phyloP scores from a whole-genome alignment of 352 stramenopile species.

The Globisporangium splendens region DNA sequence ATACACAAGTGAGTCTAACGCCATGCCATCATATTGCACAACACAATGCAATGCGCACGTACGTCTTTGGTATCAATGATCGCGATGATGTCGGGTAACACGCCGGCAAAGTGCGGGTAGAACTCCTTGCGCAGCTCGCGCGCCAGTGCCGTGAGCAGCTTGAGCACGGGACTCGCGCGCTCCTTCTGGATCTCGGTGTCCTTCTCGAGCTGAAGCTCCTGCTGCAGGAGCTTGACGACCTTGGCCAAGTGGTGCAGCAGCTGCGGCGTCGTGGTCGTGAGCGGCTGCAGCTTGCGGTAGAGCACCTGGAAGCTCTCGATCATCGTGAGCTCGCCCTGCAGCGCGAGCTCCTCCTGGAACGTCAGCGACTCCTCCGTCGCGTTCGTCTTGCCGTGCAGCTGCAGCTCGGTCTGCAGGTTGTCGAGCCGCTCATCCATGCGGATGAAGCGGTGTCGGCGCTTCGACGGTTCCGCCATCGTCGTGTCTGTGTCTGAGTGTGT shows the following conservation, averaged over 20 bases:
- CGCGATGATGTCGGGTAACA: constrained; percentile 64
- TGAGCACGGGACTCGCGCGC: constrained; percentile 69
- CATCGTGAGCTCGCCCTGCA: constrained; percentile 81
- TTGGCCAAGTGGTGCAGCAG: constrained; percentile 78
- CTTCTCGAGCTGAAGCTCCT: constrained; percentile 48
- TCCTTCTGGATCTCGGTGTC: constrained; percentile 67
- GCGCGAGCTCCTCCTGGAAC: constrained; percentile 77
- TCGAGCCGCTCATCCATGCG: constrained; percentile 76
- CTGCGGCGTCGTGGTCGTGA: constrained; percentile 81
- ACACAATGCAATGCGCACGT: constrained; percentile 15
- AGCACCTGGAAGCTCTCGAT: constrained; percentile 79
- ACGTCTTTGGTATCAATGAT: constrained; percentile 85
- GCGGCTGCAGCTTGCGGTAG: constrained; percentile 61
- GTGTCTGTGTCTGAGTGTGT: constrained; percentile 1
- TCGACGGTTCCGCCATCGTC: constrained; percentile 23
- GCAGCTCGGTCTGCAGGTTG: constrained; percentile 74
- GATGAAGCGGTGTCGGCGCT: constrained; percentile 83
- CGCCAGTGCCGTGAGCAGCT: constrained; percentile 76
- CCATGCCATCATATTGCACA: background rate
- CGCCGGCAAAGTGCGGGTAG: constrained; percentile 71
- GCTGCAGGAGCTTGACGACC: constrained; percentile 56
- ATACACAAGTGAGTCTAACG: background rate
- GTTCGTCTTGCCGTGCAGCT: constrained; percentile 81
- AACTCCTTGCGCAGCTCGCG: constrained; percentile 85
- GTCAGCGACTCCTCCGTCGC: constrained; percentile 54